Evolutionary conservation across 495 filamentous ascomycete species (phyloP).

Genomic region (Penicillium herquei): DNA sequence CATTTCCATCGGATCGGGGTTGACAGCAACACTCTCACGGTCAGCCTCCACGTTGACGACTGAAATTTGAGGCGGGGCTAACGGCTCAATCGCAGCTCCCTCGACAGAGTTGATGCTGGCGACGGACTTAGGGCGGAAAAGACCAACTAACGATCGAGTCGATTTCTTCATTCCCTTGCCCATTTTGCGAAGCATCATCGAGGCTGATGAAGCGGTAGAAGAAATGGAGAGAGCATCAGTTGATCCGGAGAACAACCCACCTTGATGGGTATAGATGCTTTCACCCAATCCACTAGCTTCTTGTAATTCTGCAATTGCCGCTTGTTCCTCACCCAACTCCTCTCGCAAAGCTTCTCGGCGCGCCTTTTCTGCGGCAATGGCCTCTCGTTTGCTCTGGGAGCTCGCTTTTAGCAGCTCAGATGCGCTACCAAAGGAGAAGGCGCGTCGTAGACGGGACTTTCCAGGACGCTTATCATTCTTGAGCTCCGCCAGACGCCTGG

Average conservation of each 20-base stretch:
- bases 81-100: slow-evolving; percentile 56
- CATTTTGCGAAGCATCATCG: slow-evolving; percentile 99
- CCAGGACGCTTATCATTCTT: slow-evolving; percentile 73
- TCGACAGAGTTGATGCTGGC: slow-evolving; percentile 74
- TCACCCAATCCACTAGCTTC: slow-evolving; percentile 88
- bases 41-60: slow-evolving; percentile 97
- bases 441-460: slow-evolving; percentile 84
- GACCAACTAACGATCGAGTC: slow-evolving; percentile 82
- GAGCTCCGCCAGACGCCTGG: slow-evolving; percentile 75
- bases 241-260: slow-evolving; percentile 81
- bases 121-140: slow-evolving; percentile 93
- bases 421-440: slow-evolving; percentile 96
- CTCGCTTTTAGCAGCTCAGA: slow-evolving; percentile 82
- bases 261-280: slow-evolving; percentile 89
- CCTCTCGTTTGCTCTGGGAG: slow-evolving; percentile 59
- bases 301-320: slow-evolving; percentile 85
- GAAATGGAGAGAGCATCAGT: slow-evolving; percentile 97
- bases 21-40: slow-evolving; percentile 78
- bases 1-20: slow-evolving; percentile 65
- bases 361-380: slow-evolving; percentile 59
- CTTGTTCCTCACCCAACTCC: slow-evolving; percentile 79
- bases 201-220: slow-evolving; percentile 95
- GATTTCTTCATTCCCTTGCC: slow-evolving; percentile 95
- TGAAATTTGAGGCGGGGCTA: slow-evolving; percentile 69
- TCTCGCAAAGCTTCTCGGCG: slow-evolving; percentile 69